These are phyloP conservation scores for Flaveria floridana DNA, from an alignment of 140 eudicot species.

Conservation along the genomic window DNA sequence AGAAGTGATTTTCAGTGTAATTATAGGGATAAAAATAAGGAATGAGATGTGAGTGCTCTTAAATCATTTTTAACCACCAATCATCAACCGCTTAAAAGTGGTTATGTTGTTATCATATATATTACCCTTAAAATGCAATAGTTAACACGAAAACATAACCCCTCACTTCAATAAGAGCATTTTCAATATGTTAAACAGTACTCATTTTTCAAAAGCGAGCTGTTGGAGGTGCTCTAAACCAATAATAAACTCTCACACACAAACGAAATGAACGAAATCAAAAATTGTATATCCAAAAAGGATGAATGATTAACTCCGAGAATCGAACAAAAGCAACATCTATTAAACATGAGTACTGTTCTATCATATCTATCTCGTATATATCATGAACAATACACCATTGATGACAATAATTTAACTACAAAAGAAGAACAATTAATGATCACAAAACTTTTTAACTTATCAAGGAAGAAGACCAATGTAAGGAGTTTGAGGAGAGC, in stretches of 20 bases:
- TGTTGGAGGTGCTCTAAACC: too few species aligned
- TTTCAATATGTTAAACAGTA: too few species aligned
- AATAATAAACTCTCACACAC: too few species aligned
- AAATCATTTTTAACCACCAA: neutral
- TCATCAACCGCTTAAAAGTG: neutral
- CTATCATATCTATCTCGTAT: neutral
- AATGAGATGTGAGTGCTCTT: neutral
- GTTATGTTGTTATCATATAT: too few species aligned
- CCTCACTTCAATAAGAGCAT: too few species aligned
- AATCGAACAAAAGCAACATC: neutral
- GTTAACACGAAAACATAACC: too few species aligned
- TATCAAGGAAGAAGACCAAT: conserved; percentile 39
- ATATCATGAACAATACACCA: neutral
- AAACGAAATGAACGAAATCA: neutral
- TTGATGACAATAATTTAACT: conserved; percentile 17
- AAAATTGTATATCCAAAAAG: neutral
- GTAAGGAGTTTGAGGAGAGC: conserved; percentile 34
- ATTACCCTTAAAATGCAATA: too few species aligned
- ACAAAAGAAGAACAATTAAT: neutral
- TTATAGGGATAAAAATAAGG: too few species aligned
- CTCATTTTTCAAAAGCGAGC: too few species aligned
- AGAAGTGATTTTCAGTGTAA: too few species aligned
- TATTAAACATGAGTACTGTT: neutral
- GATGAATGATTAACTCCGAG: neutral
- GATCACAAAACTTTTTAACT: conserved; percentile 7